Percentiles rank a stretch among this genome's conserved stretches.
These are phyloP conservation scores for Polyporus arcularius DNA, from an alignment of 768 basidiomycete species.

Conservation along the genomic window DNA sequence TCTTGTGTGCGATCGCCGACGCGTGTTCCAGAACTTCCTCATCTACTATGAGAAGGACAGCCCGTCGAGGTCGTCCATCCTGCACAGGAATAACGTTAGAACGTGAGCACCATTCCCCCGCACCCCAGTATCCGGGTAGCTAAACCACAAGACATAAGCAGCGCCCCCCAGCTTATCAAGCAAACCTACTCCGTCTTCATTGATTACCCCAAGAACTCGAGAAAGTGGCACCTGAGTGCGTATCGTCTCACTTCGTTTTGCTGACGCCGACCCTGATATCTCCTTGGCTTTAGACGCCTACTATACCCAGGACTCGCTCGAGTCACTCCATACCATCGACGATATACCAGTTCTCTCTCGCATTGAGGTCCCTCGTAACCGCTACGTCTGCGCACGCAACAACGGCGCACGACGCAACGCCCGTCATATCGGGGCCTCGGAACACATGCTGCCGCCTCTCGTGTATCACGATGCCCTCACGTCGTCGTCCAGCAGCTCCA, in stretches of 20 bases:
- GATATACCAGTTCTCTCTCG: conserved; percentile 55
- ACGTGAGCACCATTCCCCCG: conserved; percentile 17
- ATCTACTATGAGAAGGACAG: conserved; percentile 42
- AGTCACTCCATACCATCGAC: conserved; percentile 58
- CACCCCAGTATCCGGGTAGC: not conserved
- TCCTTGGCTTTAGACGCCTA: conserved; percentile 60
- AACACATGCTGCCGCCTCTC: conserved; percentile 1
- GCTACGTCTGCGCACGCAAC: conserved; percentile 64
- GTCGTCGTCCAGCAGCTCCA: conserved; percentile 1
- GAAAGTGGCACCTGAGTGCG: conserved; percentile 43
- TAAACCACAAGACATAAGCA: conserved; percentile 9
- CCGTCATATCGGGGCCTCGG: conserved; percentile 2
- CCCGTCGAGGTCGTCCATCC: conserved; percentile 24
- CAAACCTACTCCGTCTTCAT: conserved; percentile 43
- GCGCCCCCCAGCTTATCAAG: conserved; percentile 35
- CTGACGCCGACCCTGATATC: not conserved
- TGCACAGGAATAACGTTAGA: conserved; percentile 26
- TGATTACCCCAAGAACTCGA: conserved; percentile 27
- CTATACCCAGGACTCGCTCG: conserved; percentile 64
- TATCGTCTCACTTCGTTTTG: not conserved
- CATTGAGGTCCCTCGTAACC: conserved; percentile 57
- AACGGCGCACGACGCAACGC: conserved; percentile 23
- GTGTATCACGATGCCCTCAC: not conserved
- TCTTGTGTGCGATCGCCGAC: not conserved
- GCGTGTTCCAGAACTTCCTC: conserved; percentile 35